These are phyloP conservation scores for Wickerhamomyces kurtzmanii DNA, from an alignment of 805 yeast genomes.

Conservation along the genomic window DNA sequence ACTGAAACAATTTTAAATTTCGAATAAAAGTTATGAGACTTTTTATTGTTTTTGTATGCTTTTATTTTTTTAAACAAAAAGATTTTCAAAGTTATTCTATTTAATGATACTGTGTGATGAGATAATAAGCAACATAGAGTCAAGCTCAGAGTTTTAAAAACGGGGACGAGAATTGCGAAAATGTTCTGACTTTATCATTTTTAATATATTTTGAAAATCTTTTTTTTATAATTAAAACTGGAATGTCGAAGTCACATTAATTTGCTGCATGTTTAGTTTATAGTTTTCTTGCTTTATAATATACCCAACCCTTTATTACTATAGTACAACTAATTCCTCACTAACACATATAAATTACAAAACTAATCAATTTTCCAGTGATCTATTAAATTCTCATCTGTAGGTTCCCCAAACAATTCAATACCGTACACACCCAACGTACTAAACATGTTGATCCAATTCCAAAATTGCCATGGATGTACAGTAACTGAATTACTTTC, in stretches of 20 bases:
- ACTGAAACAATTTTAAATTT: too few species aligned
- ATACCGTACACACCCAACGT: slow-evolving; percentile 72
- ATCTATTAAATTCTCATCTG: slow-evolving; percentile 10
- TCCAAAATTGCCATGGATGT: slow-evolving; percentile 94
- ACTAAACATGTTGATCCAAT: slow-evolving; percentile 85
- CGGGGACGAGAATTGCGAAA: slow-evolving; percentile 66
- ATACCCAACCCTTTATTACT: too few species aligned
- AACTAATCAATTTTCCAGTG: slow-evolving; percentile 16
- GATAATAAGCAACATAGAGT: slow-evolving; percentile 77
- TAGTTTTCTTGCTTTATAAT: too few species aligned
- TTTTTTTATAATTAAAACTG: too few species aligned
- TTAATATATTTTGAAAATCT: not conserved
- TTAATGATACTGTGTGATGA: slow-evolving; percentile 56
- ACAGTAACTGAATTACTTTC: slow-evolving; percentile 18
- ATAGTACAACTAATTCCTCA: too few species aligned
- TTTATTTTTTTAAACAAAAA: too few species aligned
- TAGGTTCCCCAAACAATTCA: slow-evolving; percentile 44
- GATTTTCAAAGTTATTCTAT: too few species aligned
- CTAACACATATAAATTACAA: too few species aligned
- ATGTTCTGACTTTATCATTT: slow-evolving; percentile 16
- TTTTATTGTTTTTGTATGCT: too few species aligned
- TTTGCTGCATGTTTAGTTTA: too few species aligned
- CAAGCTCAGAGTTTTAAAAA: slow-evolving; percentile 68
- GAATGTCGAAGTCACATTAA: too few species aligned
- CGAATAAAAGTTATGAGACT: too few species aligned